Evolutionary conservation across 306 rosid species (phyloP), one percentile per base, ranked within the genome.

Genomic region (Hippophae tibetana): DNA sequence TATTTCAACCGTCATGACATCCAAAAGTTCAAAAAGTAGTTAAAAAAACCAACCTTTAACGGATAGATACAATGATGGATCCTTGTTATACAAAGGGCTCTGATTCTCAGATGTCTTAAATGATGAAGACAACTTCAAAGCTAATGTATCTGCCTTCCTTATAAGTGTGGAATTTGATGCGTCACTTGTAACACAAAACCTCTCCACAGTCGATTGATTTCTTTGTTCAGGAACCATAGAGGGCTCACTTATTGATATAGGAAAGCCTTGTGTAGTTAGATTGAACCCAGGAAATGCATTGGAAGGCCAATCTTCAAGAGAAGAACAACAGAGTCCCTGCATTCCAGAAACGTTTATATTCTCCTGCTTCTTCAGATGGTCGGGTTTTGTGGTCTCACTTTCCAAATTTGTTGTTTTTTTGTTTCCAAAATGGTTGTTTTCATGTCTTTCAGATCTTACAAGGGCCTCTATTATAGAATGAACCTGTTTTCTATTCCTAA

Each of bases 401-500:
- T 68, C 71, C 56, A 54, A 69, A 61, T 70, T 73, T 44, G 78
- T 47, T 72, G 74, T 56, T 54, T 80, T 86, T 69, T 76, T 83
- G 67, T 76, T 78, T 51, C 77, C 88, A 14, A 5, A 6, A 10
- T 64, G 71, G 50, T 68, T 69, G 47, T 58, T 81, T 74, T 80
- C 99, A 45, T 71, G 74, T 47, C 69, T 77, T 71, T 86, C 95
- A 60, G 95, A 86, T 66, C 66, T 87, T 57, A 93, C 97, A 63
- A 93, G 85, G 48, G 89, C 80, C 80, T 93, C 86, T 61, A 93
- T 86, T 58, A 93, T 93, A 38, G 97, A 82, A 72, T 81, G 99
- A 25, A 93, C 99, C 70, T 93, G 97, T 61, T 88, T 93, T 61
- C 80, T 80, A 63, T 93, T 93, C 76, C 99, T 82, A 52, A 93